Evolutionary conservation across 345 rosid species (phyloP), one percentile per base, ranked within the genome.

Genomic region (Eutrema japonicum): DNA sequence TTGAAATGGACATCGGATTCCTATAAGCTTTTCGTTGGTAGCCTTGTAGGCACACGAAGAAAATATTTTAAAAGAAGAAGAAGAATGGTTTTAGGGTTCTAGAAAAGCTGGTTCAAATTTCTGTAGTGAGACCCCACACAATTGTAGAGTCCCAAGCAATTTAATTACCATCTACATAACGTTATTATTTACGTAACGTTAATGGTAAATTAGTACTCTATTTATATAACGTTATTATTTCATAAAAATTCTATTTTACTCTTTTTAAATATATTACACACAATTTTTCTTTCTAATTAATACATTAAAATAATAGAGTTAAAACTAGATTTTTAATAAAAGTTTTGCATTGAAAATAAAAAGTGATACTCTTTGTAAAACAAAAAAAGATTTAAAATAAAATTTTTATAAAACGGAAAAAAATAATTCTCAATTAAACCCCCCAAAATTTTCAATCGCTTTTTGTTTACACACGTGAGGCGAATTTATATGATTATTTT

Each of bases 1-100:
- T 48, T 57, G 38, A 26, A 55, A 66, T 64, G 38, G 76, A 83
- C 91, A 89, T 91, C 70, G 96, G 96, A 91, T 89, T 83, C 95
- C 86, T 70, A 38, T 61, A 64, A 78, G 42, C 51, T 60, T 76
- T 54, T 46, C 49, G 65, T 36, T 46, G 59, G 59, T 73, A 65
- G 66, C 65, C 57, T 12, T 53, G 81, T 66, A 74, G 66, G 38
- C 73, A 52, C 76, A 64, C 60, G 68, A 68, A 71, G 26, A 60
- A 68, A 43, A 46, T 47, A 65, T 29, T 57, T 38, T 26, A 37
- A 49, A 58, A 58, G 46, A 76, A 54, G 30, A 77, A 65, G 43
- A 49, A 64, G 65, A 82, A 71, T 74, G 40, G 77, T 70, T 69
- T 64, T 32, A 56, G 66, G 47, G 78, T 79, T 64, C 68, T 77